phyloP scores from a whole-genome alignment of 2,329 filamentous ascomycete species.

The Clonostachys rosea region DNA sequence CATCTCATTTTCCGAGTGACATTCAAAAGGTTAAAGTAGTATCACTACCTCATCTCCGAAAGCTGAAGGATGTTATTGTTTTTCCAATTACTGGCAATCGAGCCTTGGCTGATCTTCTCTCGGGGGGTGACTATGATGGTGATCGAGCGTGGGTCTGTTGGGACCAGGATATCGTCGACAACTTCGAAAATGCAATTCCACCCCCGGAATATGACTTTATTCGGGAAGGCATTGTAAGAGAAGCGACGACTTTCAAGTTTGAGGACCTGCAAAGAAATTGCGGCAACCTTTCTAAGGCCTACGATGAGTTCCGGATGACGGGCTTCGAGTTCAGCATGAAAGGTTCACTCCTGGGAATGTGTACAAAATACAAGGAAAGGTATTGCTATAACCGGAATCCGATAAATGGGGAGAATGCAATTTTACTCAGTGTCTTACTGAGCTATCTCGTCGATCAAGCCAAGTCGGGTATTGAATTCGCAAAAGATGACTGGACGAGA shows the following conservation, averaged over 20 bases:
- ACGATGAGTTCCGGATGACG: slow-evolving; percentile 40
- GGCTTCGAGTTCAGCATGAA: slow-evolving; percentile 56
- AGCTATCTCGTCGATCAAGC: slow-evolving; percentile 51
- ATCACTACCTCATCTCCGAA: slow-evolving; percentile 54
- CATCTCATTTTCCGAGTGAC: slow-evolving; percentile 66
- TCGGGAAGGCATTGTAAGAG: slow-evolving; percentile 36
- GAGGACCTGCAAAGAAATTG: slow-evolving; percentile 27
- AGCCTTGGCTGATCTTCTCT: slow-evolving; percentile 65
- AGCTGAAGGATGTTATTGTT: slow-evolving; percentile 73
- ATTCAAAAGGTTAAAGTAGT: slow-evolving; percentile 64
- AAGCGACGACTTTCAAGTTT: slow-evolving; percentile 34
- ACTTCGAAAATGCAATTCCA: slow-evolving; percentile 57
- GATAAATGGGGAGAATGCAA: slow-evolving; percentile 36
- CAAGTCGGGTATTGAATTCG: slow-evolving; percentile 51
- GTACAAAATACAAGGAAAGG: slow-evolving; percentile 60
- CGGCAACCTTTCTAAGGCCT: slow-evolving; percentile 19
- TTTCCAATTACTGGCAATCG: slow-evolving; percentile 61
- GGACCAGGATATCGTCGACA: slow-evolving; percentile 59
- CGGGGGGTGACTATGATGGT: slow-evolving; percentile 79
- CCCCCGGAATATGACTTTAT: slow-evolving; percentile 33
- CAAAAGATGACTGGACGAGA: slow-evolving; percentile 27
- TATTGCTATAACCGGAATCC: slow-evolving; percentile 54
- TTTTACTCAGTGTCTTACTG: slow-evolving; percentile 45
- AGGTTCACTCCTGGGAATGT: slow-evolving; percentile 54
- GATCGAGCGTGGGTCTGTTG: slow-evolving; percentile 76